Base-by-base conservation (phyloP, 139 green algal species). In the Chlorokybus atmophyticus region DNA sequence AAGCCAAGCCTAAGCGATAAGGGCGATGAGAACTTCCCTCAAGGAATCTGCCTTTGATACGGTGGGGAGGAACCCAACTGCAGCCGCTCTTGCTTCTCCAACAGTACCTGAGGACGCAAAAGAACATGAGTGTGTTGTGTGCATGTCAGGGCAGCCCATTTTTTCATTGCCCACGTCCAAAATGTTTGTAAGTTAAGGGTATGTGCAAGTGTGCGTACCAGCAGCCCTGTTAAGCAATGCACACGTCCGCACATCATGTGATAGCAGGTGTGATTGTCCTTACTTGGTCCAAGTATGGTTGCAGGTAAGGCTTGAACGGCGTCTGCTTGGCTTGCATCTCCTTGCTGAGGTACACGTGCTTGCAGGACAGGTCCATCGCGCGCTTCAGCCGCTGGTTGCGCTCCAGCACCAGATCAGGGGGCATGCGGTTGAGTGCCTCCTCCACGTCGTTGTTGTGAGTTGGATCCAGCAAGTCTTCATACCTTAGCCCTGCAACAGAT, bases 391-490 rank as follows among this genome's bases (percentile, higher is more conserved):
- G 79, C 65, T 88, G 80, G 59, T 90, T 93, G 56, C 91, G 82
- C 0, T 74, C 76, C 39, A 93, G 71, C n/a, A 93, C 53, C 24
- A 88, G 89, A 26, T 94, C 81, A 30, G 85, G 74, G 2, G 90
- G 87, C 41, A 95, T 59, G 10, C 91, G 76, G 27, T 82, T 76
- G 48, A 98, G 68, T 0, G 91, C 89, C 67, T 95, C 92, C 23
- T 82, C 79, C 8, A 96, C 79, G 52, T 98, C 87, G 71, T 88
- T 53, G 73, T 96, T 80, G 52, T 83, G 75, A 28, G 83, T 53
- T 1, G 82, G 85, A 66, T 97, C 89, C 40, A 88, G 83, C 17
- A 98, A 79, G 74, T 98, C 90, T 57, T 98, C 91, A 47, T 93
- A 95, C 26, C 91, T 80, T 29, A 98, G 76, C 27, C 62, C 60